Evolutionary conservation across 139 green algal species (phyloP).

Genomic region (Pleodorina starrii): DNA sequence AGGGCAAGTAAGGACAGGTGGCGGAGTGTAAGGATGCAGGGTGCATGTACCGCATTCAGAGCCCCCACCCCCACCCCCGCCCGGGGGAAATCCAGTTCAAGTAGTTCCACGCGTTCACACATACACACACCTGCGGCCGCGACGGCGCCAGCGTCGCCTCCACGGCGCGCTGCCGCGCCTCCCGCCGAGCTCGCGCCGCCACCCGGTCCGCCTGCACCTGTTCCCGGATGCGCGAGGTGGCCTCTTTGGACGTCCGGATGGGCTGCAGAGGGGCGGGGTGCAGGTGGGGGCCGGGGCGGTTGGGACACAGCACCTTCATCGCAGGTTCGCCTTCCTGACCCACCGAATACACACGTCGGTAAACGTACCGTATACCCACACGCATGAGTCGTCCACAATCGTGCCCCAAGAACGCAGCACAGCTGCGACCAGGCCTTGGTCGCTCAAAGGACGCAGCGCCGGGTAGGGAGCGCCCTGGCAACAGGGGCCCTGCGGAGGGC

Average conservation of each 20-base stretch:
- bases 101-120: neutral
- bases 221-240: constrained; percentile 12
- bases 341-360: no score
- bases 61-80: neutral
- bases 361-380: no score
- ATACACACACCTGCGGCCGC: neutral
- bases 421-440: no score
- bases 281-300: neutral
- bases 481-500: no score
- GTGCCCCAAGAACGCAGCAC: no score
- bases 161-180: neutral
- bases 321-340: no score
- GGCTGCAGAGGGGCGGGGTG: no score
- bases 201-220: constrained; percentile 43
- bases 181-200: neutral
- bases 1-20: no score
- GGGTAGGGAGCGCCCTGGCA: no score
- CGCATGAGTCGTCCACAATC: no score
- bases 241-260: constrained; percentile 14
- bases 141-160: neutral
- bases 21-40: neutral
- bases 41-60: neutral
- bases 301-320: no score
- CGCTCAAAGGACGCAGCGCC: no score
- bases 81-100: neutral